Conservation (phyloP, 139 green algal species). For the Chlorella sorokiniana region DNA sequence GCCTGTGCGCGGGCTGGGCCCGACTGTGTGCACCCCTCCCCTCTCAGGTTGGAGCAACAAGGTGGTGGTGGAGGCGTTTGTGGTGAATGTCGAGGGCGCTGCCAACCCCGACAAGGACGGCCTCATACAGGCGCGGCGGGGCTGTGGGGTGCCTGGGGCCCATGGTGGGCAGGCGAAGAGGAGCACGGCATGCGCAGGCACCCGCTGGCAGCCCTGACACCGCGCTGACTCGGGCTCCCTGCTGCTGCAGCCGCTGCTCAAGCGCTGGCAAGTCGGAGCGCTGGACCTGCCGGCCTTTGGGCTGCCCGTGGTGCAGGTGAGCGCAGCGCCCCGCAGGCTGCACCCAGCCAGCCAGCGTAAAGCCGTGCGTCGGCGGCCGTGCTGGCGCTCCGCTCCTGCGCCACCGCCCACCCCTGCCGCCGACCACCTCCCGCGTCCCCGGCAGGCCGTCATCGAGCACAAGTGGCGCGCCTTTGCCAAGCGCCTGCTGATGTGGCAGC, state of each 20-base stretch:
- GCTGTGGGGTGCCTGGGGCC: neutral
- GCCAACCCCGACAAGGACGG: conserved; percentile 54
- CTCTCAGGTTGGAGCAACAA: conserved; percentile 38
- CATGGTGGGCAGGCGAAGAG: neutral
- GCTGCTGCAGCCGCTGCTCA: conserved; percentile 51
- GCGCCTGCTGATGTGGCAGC: conserved; percentile 45
- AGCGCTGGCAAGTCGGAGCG: conserved; percentile 46
- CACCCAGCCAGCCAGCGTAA: too few species aligned
- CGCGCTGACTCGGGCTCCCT: neutral
- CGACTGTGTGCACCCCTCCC: too few species aligned
- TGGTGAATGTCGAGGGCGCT: conserved; percentile 59
- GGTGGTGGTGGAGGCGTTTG: conserved; percentile 61
- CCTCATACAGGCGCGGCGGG: conserved; percentile 36
- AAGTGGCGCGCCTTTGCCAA: conserved; percentile 57
- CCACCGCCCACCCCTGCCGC: neutral
- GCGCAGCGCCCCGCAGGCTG: neutral
- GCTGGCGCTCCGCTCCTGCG: too few species aligned
- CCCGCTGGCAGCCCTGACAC: neutral
- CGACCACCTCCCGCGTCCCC: neutral
- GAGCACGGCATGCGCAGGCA: too few species aligned
- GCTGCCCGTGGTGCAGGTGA: conserved; percentile 36
- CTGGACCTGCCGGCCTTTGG: conserved; percentile 30
- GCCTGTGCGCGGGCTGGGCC: neutral
- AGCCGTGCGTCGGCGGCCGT: too few species aligned
- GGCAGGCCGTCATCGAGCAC: conserved; percentile 34